Evolutionary conservation across 805 yeast genomes (phyloP).

Genomic region (Priceomyces carsonii): DNA sequence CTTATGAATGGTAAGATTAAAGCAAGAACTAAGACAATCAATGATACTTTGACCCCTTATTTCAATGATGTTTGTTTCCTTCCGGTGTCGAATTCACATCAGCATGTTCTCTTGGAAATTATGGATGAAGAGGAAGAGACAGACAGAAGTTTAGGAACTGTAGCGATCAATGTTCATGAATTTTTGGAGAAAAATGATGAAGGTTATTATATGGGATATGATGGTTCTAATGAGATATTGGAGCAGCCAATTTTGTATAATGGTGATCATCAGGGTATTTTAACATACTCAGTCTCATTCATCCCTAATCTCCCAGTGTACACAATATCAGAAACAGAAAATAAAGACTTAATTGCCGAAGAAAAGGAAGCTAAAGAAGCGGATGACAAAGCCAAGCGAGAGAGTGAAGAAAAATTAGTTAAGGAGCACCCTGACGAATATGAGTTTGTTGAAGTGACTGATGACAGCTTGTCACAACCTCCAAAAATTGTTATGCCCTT

Average conservation of each 20-base stretch:
- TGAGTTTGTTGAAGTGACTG: conserved; percentile 59
- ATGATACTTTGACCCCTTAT: conserved; percentile 55
- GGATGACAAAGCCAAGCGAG: conserved; percentile 36
- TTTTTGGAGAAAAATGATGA: conserved; percentile 48
- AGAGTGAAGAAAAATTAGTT: conserved; percentile 49
- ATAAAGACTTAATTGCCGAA: conserved; percentile 37
- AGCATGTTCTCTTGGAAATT: conserved; percentile 56
- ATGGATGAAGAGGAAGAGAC: conserved; percentile 69
- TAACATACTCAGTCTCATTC: conserved; percentile 60
- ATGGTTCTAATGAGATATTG: conserved; percentile 49
- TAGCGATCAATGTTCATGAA: conserved; percentile 50
- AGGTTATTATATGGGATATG: conserved; percentile 50
- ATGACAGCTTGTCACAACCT: conserved; percentile 31
- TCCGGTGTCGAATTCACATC: conserved; percentile 62
- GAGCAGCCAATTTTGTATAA: conserved; percentile 45
- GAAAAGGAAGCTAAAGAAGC: conserved; percentile 37
- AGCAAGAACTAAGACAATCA: conserved; percentile 55
- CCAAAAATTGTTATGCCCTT: conserved; percentile 49
- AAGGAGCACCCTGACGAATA: conserved; percentile 60
- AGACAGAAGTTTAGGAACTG: conserved; percentile 65
- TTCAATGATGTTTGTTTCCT: conserved; percentile 60
- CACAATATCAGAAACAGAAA: conserved; percentile 54
- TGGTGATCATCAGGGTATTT: conserved; percentile 44
- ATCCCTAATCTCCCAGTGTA: conserved; percentile 65
- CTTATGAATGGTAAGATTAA: conserved; percentile 57